Conservation (phyloP, 1,284 basidiomycete genomes). For the Ceratobasidium sp. region DNA sequence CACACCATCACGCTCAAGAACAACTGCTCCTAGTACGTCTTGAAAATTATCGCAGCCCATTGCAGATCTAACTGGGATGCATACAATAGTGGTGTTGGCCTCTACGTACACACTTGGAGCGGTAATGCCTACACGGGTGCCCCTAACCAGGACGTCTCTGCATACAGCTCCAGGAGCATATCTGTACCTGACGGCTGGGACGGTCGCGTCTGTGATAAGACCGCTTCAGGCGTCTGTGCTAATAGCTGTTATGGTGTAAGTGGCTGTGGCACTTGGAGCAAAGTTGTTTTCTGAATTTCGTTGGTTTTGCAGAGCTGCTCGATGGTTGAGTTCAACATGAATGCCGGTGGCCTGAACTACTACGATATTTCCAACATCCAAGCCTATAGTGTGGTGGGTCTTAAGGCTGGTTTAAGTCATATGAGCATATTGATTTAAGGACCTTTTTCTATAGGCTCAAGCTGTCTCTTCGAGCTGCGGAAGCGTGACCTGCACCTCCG, state of each 20-base stretch:
- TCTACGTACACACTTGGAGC: conserved; percentile 36
- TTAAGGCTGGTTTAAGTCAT: neutral
- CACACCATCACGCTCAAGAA: conserved; percentile 36
- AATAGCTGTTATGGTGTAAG: conserved; percentile 46
- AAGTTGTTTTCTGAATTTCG: neutral
- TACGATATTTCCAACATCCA: conserved; percentile 48
- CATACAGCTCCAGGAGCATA: conserved; percentile 31
- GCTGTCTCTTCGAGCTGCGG: conserved; percentile 13
- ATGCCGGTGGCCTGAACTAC: conserved; percentile 35
- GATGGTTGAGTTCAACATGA: conserved; percentile 44
- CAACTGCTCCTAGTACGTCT: conserved; percentile 40
- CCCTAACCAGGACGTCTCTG: conserved; percentile 2
- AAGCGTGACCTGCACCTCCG: conserved; percentile 45
- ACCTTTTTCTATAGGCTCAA: neutral
- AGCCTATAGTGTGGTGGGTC: conserved; percentile 39
- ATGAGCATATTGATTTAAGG: neutral
- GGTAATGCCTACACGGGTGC: conserved; percentile 37
- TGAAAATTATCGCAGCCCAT: neutral
- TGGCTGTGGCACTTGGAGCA: neutral
- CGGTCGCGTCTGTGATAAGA: conserved; percentile 45
- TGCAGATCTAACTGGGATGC: too few relatives aligned
- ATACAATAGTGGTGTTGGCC: conserved; percentile 8
- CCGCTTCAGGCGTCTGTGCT: conserved; percentile 38
- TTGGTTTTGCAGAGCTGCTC: conserved; percentile 20
- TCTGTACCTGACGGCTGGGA: conserved; percentile 47